Conservation (phyloP, 495 filamentous ascomycete species). For the Trichoderma erinaceum region DNA sequence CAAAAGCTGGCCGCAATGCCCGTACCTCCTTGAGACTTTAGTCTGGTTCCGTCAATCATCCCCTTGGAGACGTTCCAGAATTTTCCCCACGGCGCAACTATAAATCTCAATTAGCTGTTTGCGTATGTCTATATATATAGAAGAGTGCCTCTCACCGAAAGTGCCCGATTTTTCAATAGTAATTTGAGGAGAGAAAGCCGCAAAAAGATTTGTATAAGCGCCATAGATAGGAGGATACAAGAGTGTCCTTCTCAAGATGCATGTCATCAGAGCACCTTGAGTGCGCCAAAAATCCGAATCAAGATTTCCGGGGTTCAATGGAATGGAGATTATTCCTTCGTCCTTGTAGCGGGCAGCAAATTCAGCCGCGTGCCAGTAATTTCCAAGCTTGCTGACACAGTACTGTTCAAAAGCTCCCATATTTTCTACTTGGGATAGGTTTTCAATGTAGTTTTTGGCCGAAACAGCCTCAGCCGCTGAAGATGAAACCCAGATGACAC, state of each 20-base stretch:
- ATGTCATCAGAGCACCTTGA: slow-evolving; percentile 21
- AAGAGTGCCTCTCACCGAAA: neutral
- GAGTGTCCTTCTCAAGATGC: slow-evolving; percentile 12
- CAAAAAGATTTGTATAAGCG: slow-evolving; percentile 40
- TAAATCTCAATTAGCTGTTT: neutral
- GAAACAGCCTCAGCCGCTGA: slow-evolving; percentile 21
- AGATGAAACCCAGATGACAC: slow-evolving; percentile 39
- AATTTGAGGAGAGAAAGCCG: slow-evolving; percentile 34
- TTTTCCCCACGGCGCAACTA: neutral
- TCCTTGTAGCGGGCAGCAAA: slow-evolving; percentile 29
- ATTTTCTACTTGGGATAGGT: slow-evolving; percentile 27
- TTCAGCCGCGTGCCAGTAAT: slow-evolving; percentile 33
- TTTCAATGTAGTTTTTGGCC: slow-evolving; percentile 25
- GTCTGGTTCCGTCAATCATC: neutral
- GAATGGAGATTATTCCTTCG: slow-evolving; percentile 31
- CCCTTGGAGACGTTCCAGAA: neutral
- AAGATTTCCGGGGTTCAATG: slow-evolving; percentile 41
- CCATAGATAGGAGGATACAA: slow-evolving; percentile 28
- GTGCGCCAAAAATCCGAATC: slow-evolving; percentile 28
- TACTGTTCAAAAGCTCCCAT: slow-evolving; percentile 20
- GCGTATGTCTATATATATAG: neutral
- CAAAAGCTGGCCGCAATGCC: slow-evolving; percentile 29
- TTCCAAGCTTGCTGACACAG: slow-evolving; percentile 39
- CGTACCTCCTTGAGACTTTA: slow-evolving; percentile 21
- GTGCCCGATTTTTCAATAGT: slow-evolving; percentile 21